These are phyloP conservation scores for Termitomyces sp. DNA, from an alignment of 768 basidiomycete species.

Conservation along the genomic window DNA sequence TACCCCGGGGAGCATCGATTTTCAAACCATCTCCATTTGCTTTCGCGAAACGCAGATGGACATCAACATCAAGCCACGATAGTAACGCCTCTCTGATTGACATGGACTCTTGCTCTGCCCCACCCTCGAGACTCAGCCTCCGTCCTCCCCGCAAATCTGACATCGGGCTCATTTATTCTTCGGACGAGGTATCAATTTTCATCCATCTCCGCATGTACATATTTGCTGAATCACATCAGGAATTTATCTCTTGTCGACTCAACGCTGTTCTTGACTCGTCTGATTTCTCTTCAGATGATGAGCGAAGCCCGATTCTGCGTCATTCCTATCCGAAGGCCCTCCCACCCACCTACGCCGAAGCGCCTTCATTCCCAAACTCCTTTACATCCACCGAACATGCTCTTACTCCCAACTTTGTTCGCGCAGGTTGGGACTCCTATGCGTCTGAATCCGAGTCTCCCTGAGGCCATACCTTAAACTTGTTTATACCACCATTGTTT, in stretches of 20 bases:
- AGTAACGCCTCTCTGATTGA: slow-evolving; percentile 4
- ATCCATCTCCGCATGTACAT: neutral
- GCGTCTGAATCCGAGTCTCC: slow-evolving; percentile 22
- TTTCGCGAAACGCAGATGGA: slow-evolving; percentile 62
- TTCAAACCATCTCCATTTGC: slow-evolving; percentile 61
- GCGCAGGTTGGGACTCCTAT: slow-evolving; percentile 54
- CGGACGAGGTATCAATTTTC: slow-evolving; percentile 10
- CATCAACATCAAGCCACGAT: slow-evolving; percentile 28
- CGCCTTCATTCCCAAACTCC: slow-evolving; percentile 29
- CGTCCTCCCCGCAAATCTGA: slow-evolving; percentile 9
- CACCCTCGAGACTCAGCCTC: neutral
- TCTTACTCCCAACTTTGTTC: slow-evolving; percentile 45
- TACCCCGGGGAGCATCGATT: slow-evolving; percentile 38
- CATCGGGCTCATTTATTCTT: slow-evolving; percentile 14
- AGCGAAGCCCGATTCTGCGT: slow-evolving; percentile 6
- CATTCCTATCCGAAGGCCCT: slow-evolving; percentile 15
- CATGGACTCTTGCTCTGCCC: neutral
- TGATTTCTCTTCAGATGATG: slow-evolving; percentile 15
- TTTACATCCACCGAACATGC: slow-evolving; percentile 32
- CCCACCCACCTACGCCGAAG: slow-evolving; percentile 3
- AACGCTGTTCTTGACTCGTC: slow-evolving; percentile 10
- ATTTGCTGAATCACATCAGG: neutral
- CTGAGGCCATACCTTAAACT: neutral
- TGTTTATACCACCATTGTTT: slow-evolving; percentile 6
- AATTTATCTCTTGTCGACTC: slow-evolving; percentile 6